A percentile compares a stretch with the other conserved stretches of the same genome.
These are phyloP conservation scores for Carex myosuroides DNA, from an alignment of 176 grass and related monocot genomes.

Conservation along the genomic window DNA sequence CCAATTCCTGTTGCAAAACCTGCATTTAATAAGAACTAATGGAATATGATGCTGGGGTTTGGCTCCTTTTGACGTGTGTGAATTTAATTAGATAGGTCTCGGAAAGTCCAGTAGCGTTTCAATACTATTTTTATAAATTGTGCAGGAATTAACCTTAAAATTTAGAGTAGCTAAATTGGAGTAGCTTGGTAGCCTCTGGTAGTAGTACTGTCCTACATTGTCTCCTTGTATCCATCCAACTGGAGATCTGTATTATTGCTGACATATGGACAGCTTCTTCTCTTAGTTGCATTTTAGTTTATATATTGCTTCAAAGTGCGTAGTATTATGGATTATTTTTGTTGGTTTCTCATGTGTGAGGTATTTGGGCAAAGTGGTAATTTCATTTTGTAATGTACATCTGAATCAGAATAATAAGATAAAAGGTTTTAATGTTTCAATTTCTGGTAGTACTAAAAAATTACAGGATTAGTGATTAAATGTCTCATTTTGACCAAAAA, in stretches of 20 bases:
- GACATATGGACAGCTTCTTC: not conserved
- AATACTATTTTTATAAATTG: not conserved
- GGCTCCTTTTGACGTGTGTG: not conserved
- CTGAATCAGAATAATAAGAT: not conserved
- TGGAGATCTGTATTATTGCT: not conserved
- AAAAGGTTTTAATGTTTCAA: not conserved
- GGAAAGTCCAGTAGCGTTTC: not conserved
- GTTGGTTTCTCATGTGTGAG: not conserved
- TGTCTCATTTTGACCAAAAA: not conserved
- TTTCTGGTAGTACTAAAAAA: not conserved
- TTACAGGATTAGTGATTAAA: not conserved
- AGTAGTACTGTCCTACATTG: not conserved
- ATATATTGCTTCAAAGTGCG: not conserved
- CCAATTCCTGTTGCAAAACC: not conserved
- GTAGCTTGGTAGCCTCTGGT: not conserved
- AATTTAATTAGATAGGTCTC: not conserved
- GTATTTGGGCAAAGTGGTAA: not conserved
- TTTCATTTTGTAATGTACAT: not conserved
- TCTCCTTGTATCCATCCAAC: not conserved
- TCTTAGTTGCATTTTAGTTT: constrained; percentile 6
- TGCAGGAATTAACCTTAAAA: not conserved
- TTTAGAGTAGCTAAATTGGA: not conserved
- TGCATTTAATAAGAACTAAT: not conserved
- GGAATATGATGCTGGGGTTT: not conserved
- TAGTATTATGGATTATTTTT: not conserved